Percentiles rank a stretch among this genome's conserved stretches.
These are phyloP conservation scores for Amniculicola lignicola DNA, from an alignment of 495 filamentous ascomycete genomes.

Conservation along the genomic window DNA sequence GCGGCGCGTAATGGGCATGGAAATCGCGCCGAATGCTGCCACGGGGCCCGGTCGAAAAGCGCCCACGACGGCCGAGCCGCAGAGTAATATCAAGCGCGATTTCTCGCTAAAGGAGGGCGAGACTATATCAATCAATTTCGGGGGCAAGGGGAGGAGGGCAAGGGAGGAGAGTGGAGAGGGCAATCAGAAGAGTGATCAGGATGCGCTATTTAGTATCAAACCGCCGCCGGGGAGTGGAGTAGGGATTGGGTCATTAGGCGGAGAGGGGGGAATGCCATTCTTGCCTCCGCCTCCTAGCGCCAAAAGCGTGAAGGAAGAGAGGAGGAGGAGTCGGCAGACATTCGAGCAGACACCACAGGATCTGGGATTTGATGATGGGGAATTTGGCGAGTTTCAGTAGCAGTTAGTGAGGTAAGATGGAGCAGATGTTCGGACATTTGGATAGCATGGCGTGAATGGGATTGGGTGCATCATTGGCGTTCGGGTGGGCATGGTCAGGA, in stretches of 20 bases:
- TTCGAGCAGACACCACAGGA: slow-evolving; percentile 38
- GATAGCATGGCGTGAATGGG: slow-evolving; percentile 19
- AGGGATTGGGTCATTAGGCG: slow-evolving; percentile 35
- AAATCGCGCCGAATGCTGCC: slow-evolving; percentile 19
- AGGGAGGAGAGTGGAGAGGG: slow-evolving; percentile 18
- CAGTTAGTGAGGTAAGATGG: background rate
- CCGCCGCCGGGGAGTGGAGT: slow-evolving; percentile 42
- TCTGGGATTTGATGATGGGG: slow-evolving; percentile 51
- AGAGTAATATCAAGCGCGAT: slow-evolving; percentile 67
- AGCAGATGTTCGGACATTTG: background rate
- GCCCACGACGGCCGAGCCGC: slow-evolving; percentile 39
- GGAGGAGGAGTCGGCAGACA: slow-evolving; percentile 40
- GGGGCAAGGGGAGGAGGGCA: slow-evolving; percentile 38
- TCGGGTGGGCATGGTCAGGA: background rate
- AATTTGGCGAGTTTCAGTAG: slow-evolving; percentile 54
- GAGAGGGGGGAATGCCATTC: slow-evolving; percentile 44
- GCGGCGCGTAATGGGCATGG: slow-evolving; percentile 54
- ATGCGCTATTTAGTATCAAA: slow-evolving; percentile 48
- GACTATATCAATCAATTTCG: slow-evolving; percentile 76
- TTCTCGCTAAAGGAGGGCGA: slow-evolving; percentile 80
- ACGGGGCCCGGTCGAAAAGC: slow-evolving; percentile 34
- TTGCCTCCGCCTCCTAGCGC: slow-evolving; percentile 66
- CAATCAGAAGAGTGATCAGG: slow-evolving; percentile 30
- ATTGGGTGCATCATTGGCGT: slow-evolving; percentile 24
- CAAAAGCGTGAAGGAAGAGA: slow-evolving; percentile 40